Base-by-base conservation (phyloP, 345 rosid species). In the Salix caprea region DNA sequence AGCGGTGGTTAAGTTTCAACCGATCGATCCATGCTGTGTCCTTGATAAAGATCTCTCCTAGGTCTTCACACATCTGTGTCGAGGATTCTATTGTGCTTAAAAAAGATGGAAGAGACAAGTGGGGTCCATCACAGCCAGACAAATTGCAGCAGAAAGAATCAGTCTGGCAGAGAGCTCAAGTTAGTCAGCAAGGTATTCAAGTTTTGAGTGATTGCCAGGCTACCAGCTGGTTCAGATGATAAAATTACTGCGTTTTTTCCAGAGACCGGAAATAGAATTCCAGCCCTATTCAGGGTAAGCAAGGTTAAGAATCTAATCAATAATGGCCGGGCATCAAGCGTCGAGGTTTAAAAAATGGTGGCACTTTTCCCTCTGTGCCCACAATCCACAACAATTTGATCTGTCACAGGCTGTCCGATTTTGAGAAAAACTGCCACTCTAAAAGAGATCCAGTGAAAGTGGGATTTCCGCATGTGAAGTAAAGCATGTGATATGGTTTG, bases 401-500 rank as follows among this genome's bases (percentile, higher is more conserved):
- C 4, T 54, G 21, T 50, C 34, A 69, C 81, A 77, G 86, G 74
- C 74, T 71, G 81, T 48, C n/a, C 39, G 54, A 36, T 65, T 8
- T 26, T 23, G 3, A 24, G 48, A 15, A 62, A 71, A 50, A 62
- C 40, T 48, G 5, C 34, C 34, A 32, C 34, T 32, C 34, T 4
- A 32, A 32, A 23, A 74, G 70, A 21, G 54, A 15, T 52, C 40
- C 24, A 36, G 52, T 67, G 75, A 70, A 72, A 36, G 56, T 75
- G 71, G 40, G 75, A 67, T 37, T 71, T 70, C 32, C 23, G 70
- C 73, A 65, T 69, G 72, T 32, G 34, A 32, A 23, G 39, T 74
- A 54, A 12, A 67, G 40, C 65, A 50, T 74, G 60, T 61, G 72
- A 71, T 39, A 9, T 66, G 15, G 24, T 71, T 4, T 30, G 3